Conservation (phyloP, 768 basidiomycete species). For the Serendipita indica region DNA sequence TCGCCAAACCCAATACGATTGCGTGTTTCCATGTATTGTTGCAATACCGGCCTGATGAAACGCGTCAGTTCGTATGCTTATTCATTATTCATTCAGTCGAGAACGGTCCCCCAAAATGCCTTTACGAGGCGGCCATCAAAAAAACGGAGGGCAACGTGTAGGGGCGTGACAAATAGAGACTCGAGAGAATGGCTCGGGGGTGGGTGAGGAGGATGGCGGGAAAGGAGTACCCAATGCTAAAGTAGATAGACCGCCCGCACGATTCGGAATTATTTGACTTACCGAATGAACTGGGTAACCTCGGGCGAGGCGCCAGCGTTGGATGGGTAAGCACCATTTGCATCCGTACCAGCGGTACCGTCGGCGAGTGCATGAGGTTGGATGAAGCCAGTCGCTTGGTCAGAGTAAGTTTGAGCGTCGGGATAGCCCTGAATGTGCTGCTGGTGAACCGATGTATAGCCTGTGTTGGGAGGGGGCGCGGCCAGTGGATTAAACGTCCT, state of each 20-base stretch:
- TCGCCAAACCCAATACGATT: slow-evolving; percentile 87
- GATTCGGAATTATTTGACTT: background rate
- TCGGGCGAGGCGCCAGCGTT: background rate
- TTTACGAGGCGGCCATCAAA: too few species aligned
- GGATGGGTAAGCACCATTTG: background rate
- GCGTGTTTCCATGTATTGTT: slow-evolving; percentile 68
- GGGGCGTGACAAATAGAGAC: background rate
- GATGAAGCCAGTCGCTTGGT: background rate
- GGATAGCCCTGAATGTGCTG: background rate
- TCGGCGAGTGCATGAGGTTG: background rate
- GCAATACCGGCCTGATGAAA: slow-evolving; percentile 50
- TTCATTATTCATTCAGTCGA: too few species aligned
- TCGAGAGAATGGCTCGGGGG: background rate
- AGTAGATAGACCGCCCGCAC: background rate
- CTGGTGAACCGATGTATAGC: background rate
- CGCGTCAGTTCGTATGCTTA: background rate
- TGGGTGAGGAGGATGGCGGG: background rate
- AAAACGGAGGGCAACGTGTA: background rate
- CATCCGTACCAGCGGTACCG: background rate
- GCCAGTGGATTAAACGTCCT: background rate
- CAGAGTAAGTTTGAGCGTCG: background rate
- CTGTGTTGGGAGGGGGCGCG: background rate
- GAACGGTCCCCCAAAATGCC: too few species aligned
- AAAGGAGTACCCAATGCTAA: background rate
- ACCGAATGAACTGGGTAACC: background rate